Percentiles rank a stretch among this genome's conserved stretches.
phyloP scores from a whole-genome alignment of 164 flowering plant species.

The Vitis labrusca region DNA sequence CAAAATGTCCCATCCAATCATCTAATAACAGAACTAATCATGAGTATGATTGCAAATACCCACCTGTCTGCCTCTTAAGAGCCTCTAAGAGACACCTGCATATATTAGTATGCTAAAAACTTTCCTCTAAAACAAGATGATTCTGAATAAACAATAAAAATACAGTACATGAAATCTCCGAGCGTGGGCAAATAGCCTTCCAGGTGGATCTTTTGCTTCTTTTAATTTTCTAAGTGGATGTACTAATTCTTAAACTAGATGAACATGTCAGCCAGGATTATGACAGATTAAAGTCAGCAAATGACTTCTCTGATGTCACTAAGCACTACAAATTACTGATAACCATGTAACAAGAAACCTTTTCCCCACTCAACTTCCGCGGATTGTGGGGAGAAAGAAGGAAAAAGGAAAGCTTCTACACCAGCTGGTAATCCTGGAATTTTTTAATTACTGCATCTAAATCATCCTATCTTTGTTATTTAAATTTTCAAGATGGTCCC shows the following conservation, averaged over 20 bases:
- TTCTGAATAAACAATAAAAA: conserved; percentile 4
- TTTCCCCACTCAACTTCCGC: conserved; percentile 15
- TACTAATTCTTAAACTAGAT: conserved; percentile 39
- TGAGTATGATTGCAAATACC: conserved; percentile 15
- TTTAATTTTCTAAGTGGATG: conserved; percentile 31
- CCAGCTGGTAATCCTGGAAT: neutral
- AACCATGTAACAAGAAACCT: conserved; percentile 13
- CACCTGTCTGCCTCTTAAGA: conserved; percentile 22
- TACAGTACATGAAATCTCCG: conserved; percentile 12
- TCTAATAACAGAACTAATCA: conserved; percentile 21
- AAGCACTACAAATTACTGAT: conserved; percentile 19
- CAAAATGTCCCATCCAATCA: conserved; percentile 10
- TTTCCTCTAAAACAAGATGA: conserved; percentile 8
- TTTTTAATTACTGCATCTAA: conserved; percentile 1
- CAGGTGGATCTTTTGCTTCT: conserved; percentile 16
- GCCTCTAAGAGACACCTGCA: conserved; percentile 19
- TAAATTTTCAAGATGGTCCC: conserved; percentile 11
- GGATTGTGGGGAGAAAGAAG: neutral
- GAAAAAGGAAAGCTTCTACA: conserved; percentile 3
- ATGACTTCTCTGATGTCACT: conserved; percentile 19
- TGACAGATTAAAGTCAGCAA: conserved; percentile 36
- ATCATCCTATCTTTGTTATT: conserved; percentile 6
- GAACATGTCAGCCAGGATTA: conserved; percentile 31
- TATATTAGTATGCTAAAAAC: conserved; percentile 12
- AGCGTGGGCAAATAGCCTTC: conserved; percentile 21